phyloP scores from a whole-genome alignment of 148 eudicot genomes.

The Rhododendron molle region DNA sequence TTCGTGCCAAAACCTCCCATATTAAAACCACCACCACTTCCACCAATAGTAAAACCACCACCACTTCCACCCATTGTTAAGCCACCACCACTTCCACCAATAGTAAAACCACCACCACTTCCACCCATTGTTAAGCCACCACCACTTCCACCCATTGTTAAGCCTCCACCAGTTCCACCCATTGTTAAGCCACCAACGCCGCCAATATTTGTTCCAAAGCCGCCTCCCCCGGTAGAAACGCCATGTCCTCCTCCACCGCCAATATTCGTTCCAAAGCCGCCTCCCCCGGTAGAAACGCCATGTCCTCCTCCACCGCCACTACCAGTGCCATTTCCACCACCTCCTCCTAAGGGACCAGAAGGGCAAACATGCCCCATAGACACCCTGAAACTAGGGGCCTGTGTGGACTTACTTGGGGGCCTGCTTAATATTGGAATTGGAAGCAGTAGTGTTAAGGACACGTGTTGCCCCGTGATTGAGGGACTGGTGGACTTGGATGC shows the following conservation, averaged over 20 bases:
- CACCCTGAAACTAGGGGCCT: conserved; percentile 47
- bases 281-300: conserved; percentile 19
- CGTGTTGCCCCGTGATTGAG: conserved; percentile 58
- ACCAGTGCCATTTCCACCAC: conserved; percentile 28
- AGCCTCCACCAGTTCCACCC: too few species aligned
- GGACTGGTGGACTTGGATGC: conserved; percentile 65
- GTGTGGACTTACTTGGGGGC: conserved; percentile 67
- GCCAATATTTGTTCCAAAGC: conserved; percentile 9
- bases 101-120: background rate
- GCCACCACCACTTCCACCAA: background rate
- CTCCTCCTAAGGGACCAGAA: background rate
- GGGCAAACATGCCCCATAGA: conserved; percentile 60
- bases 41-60: background rate
- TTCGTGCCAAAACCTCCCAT: background rate
- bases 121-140: background rate
- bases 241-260: conserved; percentile 34
- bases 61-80: background rate
- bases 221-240: conserved; percentile 14
- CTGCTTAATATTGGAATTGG: conserved; percentile 64
- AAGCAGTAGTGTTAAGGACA: conserved; percentile 33
- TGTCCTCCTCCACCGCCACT: conserved; percentile 17
- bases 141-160: background rate
- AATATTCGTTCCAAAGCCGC: background rate
- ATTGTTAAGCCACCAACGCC: conserved; percentile 10
- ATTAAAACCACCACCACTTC: background rate